A percentile compares a stretch with the other conserved stretches of the same genome.
These are phyloP conservation scores for Hyphopichia homilentoma DNA, from an alignment of 805 yeast genomes.

Conservation along the genomic window DNA sequence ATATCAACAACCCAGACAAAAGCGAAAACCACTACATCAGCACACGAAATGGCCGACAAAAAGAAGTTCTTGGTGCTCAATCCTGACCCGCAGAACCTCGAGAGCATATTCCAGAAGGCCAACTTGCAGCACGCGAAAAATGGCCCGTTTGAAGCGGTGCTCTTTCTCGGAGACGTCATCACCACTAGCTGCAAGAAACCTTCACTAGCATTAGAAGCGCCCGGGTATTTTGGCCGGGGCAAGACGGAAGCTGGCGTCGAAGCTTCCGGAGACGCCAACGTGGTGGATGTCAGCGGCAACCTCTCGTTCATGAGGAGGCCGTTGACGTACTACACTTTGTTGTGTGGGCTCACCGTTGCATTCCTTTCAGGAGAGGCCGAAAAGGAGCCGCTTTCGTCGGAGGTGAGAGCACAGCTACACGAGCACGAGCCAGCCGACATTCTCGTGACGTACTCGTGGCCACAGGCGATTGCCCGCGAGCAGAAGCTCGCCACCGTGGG, in stretches of 20 bases:
- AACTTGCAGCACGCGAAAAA: conserved; percentile 50
- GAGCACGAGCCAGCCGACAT: conserved; percentile 42
- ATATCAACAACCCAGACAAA: too few species aligned
- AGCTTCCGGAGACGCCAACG: conserved; percentile 13
- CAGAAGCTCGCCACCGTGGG: conserved; percentile 44
- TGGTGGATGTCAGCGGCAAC: conserved; percentile 19
- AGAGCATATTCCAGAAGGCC: conserved; percentile 42
- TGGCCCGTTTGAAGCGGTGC: conserved; percentile 61
- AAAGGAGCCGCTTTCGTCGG: neutral
- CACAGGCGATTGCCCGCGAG: conserved; percentile 45
- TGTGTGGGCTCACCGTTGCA: conserved; percentile 47
- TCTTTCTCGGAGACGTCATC: conserved; percentile 49
- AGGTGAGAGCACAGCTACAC: conserved; percentile 10
- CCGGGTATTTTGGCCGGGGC: conserved; percentile 24
- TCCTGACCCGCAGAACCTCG: conserved; percentile 39
- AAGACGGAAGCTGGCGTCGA: conserved; percentile 13
- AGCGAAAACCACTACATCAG: too few species aligned
- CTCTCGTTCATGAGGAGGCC: conserved; percentile 32
- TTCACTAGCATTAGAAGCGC: conserved; percentile 12
- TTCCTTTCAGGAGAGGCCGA: conserved; percentile 26
- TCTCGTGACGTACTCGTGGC: conserved; percentile 60
- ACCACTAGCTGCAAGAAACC: conserved; percentile 14
- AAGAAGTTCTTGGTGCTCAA: conserved; percentile 42
- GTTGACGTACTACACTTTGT: conserved; percentile 28
- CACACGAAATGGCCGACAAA: conserved; percentile 8